Conservation (phyloP, 2,329 filamentous ascomycete genomes). For the Clarireedia hainanense region DNA sequence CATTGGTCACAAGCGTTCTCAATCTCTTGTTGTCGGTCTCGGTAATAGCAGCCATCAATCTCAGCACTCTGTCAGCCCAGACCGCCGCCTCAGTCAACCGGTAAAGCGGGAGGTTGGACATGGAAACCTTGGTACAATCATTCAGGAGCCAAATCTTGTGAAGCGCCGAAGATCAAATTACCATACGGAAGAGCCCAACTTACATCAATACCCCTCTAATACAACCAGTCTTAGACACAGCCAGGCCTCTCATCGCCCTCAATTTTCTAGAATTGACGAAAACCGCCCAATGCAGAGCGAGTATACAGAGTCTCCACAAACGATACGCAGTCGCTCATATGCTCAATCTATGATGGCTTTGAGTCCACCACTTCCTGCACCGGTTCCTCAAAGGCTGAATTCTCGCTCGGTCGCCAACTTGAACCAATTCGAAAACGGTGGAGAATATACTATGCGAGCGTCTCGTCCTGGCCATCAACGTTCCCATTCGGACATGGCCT, state of each 20-base stretch:
- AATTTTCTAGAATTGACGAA: constrained; percentile 4
- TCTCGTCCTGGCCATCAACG: constrained; percentile 19
- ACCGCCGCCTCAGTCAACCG: constrained; percentile 18
- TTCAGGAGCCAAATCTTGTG: constrained; percentile 7
- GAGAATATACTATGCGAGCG: neutral
- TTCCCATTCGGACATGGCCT: constrained; percentile 25
- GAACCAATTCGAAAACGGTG: neutral
- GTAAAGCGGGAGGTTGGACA: neutral
- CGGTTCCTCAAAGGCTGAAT: neutral
- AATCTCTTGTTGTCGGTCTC: constrained; percentile 23
- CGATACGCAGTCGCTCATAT: constrained; percentile 9
- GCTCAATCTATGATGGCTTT: constrained; percentile 8
- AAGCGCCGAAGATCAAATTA: constrained; percentile 21
- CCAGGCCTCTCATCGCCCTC: neutral
- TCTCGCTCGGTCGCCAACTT: neutral
- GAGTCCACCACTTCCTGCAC: constrained; percentile 20
- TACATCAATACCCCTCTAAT: neutral
- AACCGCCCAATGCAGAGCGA: neutral
- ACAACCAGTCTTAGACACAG: neutral
- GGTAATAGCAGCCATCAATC: neutral
- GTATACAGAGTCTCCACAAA: neutral
- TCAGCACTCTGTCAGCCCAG: constrained; percentile 10
- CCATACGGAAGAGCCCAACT: neutral
- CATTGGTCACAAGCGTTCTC: constrained; percentile 25
- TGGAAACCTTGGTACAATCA: constrained; percentile 5